Evolutionary conservation across 306 rosid species (phyloP).

Genomic region (Astragalus glycyphyllos): DNA sequence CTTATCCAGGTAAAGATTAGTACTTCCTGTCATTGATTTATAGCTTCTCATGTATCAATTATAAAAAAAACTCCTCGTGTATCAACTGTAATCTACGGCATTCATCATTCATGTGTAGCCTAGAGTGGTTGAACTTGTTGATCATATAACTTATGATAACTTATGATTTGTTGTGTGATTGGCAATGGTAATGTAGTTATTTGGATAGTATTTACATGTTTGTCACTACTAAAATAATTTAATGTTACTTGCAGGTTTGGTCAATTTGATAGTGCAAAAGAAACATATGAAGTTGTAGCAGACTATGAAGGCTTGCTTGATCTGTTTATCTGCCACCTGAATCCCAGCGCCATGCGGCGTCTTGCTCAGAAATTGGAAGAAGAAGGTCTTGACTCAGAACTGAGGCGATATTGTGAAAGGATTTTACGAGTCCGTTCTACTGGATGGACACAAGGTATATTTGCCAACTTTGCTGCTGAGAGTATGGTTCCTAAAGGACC

Average conservation of each 20-base stretch:
- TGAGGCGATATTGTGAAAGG: constrained; percentile 96
- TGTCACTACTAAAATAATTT: constrained; percentile 24
- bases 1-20: neutral
- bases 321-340: constrained; percentile 92
- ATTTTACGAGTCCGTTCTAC: constrained; percentile 86
- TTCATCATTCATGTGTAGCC: constrained; percentile 24
- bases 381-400: constrained; percentile 85
- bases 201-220: constrained; percentile 8
- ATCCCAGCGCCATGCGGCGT: constrained; percentile 97
- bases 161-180: constrained; percentile 26
- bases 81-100: constrained; percentile 18
- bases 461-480: constrained; percentile 96
- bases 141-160: neutral
- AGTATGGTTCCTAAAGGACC: constrained; percentile 98
- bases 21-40: constrained; percentile 1
- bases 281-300: constrained; percentile 88
- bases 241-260: constrained; percentile 77
- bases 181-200: constrained; percentile 33
- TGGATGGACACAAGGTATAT: constrained; percentile 99
- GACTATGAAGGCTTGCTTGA: constrained; percentile 95
- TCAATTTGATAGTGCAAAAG: constrained; percentile 96
- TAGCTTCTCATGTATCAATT: constrained; percentile 9
- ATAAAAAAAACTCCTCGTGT: neutral
- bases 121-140: constrained; percentile 25
- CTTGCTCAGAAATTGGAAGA: constrained; percentile 98